Evolutionary conservation across 75 land plant genomes (phyloP).

Genomic region (Pseudotsuga menziesii): DNA sequence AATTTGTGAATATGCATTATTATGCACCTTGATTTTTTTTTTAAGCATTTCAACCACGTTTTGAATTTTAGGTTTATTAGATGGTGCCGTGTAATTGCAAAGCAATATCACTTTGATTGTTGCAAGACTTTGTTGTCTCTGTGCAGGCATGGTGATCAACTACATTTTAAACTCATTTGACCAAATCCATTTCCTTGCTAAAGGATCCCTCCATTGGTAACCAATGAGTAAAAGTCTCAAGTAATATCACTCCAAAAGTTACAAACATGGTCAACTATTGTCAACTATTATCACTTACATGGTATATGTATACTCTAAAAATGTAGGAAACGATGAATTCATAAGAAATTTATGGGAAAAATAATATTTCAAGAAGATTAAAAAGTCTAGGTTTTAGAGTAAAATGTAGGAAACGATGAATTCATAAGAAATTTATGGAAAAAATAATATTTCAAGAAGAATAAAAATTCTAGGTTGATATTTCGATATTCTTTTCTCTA

Average conservation of each 20-base stretch:
- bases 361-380: too few species aligned
- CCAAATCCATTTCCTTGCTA: slow-evolving; percentile 76
- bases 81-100: slow-evolving; percentile 66
- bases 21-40: slow-evolving; percentile 27
- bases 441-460: too few species aligned
- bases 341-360: neutral
- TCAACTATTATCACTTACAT: slow-evolving; percentile 88
- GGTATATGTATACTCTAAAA: slow-evolving; percentile 89
- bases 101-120: slow-evolving; percentile 70
- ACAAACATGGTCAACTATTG: slow-evolving; percentile 73
- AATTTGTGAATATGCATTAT: neutral
- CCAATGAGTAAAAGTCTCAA: slow-evolving; percentile 74
- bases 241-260: slow-evolving; percentile 82
- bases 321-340: neutral
- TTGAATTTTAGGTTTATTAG: slow-evolving; percentile 77
- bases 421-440: too few species aligned
- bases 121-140: slow-evolving; percentile 79
- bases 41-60: slow-evolving; percentile 76
- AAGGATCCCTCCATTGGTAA: slow-evolving; percentile 69
- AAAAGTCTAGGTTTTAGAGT: too few species aligned
- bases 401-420: too few species aligned
- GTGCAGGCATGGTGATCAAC: slow-evolving; percentile 61
- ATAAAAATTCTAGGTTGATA: neutral
- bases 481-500: neutral
- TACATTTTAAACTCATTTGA: slow-evolving; percentile 79